Conservation (phyloP, 2,329 filamentous ascomycete species). For the Sporothrix mexicana region DNA sequence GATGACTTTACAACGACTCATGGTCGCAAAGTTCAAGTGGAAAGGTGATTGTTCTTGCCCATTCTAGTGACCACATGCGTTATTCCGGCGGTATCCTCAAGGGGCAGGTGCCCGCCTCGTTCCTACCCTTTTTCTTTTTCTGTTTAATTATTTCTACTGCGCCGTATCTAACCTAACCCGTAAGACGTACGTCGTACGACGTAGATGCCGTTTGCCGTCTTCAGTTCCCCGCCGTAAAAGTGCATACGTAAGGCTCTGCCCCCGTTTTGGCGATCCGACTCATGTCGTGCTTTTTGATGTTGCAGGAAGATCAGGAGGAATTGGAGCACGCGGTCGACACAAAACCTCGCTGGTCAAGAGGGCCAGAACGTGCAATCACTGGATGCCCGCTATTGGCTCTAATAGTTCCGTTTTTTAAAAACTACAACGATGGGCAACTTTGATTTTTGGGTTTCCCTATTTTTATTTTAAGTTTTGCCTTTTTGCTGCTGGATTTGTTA, state of each 20-base stretch:
- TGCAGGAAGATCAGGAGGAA: background rate
- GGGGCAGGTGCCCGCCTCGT: conserved; percentile 10
- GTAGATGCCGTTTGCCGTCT: conserved; percentile 7
- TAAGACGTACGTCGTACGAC: no score
- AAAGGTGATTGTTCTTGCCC: background rate
- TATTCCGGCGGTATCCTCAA: background rate
- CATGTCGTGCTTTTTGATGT: background rate
- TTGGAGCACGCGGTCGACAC: background rate
- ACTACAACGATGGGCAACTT: background rate
- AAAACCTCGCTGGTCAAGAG: background rate
- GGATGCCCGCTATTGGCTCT: conserved; percentile 22
- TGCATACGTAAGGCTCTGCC: background rate
- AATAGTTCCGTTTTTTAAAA: conserved; percentile 14
- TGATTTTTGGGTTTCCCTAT: background rate
- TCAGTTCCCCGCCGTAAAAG: background rate
- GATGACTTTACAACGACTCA: background rate
- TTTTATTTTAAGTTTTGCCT: conserved; percentile 10
- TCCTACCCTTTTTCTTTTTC: background rate
- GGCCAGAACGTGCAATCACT: conserved; percentile 28
- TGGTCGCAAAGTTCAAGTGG: background rate
- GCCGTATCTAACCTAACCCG: background rate
- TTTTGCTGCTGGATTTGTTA: background rate
- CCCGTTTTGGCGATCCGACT: conserved; percentile 1
- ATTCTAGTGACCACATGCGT: background rate
- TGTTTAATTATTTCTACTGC: background rate